A percentile compares a stretch with the other conserved stretches of the same genome.
These are phyloP conservation scores for Mytilinidion resinicola DNA, from an alignment of 495 filamentous ascomycete genomes.

Conservation along the genomic window DNA sequence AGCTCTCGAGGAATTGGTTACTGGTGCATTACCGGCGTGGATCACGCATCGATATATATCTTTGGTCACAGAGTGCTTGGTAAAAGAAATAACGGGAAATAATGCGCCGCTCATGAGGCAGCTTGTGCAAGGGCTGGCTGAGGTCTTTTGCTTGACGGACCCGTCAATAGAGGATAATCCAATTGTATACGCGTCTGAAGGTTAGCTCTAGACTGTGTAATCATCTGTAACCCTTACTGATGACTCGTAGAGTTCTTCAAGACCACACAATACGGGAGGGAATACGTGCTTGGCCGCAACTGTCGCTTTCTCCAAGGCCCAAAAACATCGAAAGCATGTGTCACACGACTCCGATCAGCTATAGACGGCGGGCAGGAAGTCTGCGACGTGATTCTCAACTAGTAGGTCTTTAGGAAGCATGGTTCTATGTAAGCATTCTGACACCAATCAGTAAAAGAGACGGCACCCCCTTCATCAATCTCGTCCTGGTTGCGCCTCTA, in stretches of 20 bases:
- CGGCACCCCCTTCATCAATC: conserved; percentile 60
- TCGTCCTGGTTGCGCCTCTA: conserved; percentile 57
- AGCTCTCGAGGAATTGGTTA: conserved; percentile 32
- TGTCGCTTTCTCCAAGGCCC: conserved; percentile 61
- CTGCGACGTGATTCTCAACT: conserved; percentile 63
- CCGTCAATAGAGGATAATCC: conserved; percentile 35
- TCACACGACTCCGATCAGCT: conserved; percentile 51
- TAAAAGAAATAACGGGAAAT: conserved; percentile 36
- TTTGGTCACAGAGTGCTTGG: conserved; percentile 35
- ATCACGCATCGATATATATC: conserved; percentile 32
- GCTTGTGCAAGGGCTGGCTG: conserved; percentile 34
- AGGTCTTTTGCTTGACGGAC: conserved; percentile 37
- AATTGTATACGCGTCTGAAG: conserved; percentile 37
- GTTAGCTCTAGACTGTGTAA: conserved; percentile 7
- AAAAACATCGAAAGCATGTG: conserved; percentile 45
- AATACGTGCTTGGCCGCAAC: conserved; percentile 54
- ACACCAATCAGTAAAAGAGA: conserved; percentile 44
- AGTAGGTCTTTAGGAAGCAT: conserved; percentile 32
- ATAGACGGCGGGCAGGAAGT: conserved; percentile 54
- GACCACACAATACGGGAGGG: conserved; percentile 56
- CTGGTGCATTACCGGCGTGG: conserved; percentile 32
- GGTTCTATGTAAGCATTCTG: conserved; percentile 1
- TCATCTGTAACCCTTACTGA: not conserved
- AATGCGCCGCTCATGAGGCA: conserved; percentile 35
- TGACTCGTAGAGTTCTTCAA: conserved; percentile 46